Conservation (phyloP, 345 rosid species). For the Turritis glabra region DNA sequence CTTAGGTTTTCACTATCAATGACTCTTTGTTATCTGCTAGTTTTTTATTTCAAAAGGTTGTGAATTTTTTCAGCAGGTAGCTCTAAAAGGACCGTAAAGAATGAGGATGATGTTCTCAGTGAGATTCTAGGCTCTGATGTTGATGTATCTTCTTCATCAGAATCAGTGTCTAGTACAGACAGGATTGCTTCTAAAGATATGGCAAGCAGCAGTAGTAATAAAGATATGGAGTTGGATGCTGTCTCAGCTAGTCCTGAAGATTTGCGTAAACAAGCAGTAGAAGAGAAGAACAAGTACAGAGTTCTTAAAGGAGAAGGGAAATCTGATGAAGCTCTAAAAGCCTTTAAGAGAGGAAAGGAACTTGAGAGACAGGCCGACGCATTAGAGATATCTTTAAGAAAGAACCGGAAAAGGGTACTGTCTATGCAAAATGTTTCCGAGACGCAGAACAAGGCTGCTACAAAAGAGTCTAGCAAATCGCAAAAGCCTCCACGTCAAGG, state of each 20-base stretch:
- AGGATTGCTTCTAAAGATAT: slow-evolving; percentile 39
- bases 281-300: slow-evolving; percentile 73
- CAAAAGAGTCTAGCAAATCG: slow-evolving; percentile 48
- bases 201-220: slow-evolving; percentile 45
- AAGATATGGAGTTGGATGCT: slow-evolving; percentile 39
- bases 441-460: slow-evolving; percentile 45
- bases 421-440: slow-evolving; percentile 40
- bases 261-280: slow-evolving; percentile 68
- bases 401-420: slow-evolving; percentile 52
- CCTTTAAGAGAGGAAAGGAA: slow-evolving; percentile 91
- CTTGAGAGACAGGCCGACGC: slow-evolving; percentile 91
- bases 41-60: neutral
- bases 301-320: slow-evolving; percentile 78
- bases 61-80: slow-evolving; percentile 44
- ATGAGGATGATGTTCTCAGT: slow-evolving; percentile 68
- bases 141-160: slow-evolving; percentile 55
- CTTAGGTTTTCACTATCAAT: neutral
- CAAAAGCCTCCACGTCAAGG: slow-evolving; percentile 43
- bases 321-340: slow-evolving; percentile 79
- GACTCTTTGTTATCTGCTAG: neutral
- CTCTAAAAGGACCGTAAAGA: slow-evolving; percentile 45
- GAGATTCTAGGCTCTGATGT: slow-evolving; percentile 69
- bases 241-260: slow-evolving; percentile 53
- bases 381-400: slow-evolving; percentile 61
- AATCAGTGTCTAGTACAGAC: slow-evolving; percentile 36